These are phyloP conservation scores for Curvularia lunata DNA, from an alignment of 2,329 filamentous ascomycete species.

Conservation along the genomic window DNA sequence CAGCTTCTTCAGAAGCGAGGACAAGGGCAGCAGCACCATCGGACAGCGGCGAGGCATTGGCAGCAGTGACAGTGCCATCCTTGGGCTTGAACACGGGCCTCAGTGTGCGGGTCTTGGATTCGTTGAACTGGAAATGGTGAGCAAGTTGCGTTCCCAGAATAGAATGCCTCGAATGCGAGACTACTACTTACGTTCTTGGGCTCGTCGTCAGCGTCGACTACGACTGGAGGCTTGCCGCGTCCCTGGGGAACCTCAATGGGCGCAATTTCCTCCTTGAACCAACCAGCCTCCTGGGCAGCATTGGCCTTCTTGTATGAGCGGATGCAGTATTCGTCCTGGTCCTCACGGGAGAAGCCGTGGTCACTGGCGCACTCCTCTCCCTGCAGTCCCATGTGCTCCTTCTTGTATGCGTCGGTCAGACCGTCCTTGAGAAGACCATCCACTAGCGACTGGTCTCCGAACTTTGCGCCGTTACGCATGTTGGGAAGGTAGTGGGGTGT, in stretches of 20 bases:
- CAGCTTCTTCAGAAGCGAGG: slow-evolving; percentile 89
- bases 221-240: slow-evolving; percentile 84
- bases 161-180: slow-evolving; percentile 6
- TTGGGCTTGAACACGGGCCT: slow-evolving; percentile 83
- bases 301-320: slow-evolving; percentile 93
- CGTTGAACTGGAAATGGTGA: slow-evolving; percentile 55
- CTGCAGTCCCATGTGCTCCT: slow-evolving; percentile 95
- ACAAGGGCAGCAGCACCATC: slow-evolving; percentile 93
- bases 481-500: slow-evolving; percentile 91
- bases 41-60: slow-evolving; percentile 95
- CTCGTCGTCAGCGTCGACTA: slow-evolving; percentile 88
- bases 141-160: slow-evolving; percentile 16
- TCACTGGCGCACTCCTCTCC: slow-evolving; percentile 91
- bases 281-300: slow-evolving; percentile 78
- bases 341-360: slow-evolving; percentile 78
- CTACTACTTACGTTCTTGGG: slow-evolving; percentile 77
- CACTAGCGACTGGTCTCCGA: slow-evolving; percentile 85
- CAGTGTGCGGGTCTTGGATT: slow-evolving; percentile 57
- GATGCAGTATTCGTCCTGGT: slow-evolving; percentile 96
- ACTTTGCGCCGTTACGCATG: slow-evolving; percentile 88
- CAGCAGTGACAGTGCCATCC: slow-evolving; percentile 88
- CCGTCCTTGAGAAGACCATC: slow-evolving; percentile 95
- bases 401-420: slow-evolving; percentile 90
- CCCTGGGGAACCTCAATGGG: slow-evolving; percentile 87
- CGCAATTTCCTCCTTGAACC: slow-evolving; percentile 85